Evolutionary conservation across 164 flowering plant genomes (phyloP).

Genomic region (Cinnamomum chago): DNA sequence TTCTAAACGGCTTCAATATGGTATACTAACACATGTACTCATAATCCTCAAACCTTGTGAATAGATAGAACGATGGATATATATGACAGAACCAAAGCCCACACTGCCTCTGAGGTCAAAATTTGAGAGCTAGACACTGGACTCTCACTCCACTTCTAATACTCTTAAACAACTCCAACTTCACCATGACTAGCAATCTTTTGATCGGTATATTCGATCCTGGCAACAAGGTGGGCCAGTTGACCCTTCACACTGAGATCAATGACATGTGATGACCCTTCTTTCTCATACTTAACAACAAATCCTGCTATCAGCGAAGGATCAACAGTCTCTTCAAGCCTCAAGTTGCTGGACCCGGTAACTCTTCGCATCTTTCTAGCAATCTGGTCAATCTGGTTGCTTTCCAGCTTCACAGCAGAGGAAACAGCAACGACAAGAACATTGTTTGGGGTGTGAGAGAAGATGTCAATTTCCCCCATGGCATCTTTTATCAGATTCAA

Average conservation of each 20-base stretch:
- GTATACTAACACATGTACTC: too few species aligned
- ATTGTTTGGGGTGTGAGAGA: not conserved
- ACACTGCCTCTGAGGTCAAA: not conserved
- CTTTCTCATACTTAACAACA: constrained; percentile 15
- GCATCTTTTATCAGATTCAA: constrained; percentile 2
- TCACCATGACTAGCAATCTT: not conserved
- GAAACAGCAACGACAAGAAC: constrained; percentile 12
- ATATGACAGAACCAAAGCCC: too few species aligned
- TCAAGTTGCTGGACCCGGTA: constrained; percentile 8
- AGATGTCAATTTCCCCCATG: not conserved
- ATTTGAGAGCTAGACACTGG: constrained; percentile 2
- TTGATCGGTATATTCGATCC: constrained; percentile 18
- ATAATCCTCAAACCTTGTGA: too few species aligned
- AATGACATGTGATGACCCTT: constrained; percentile 13
- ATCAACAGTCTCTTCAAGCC: constrained; percentile 14
- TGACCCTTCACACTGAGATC: constrained; percentile 24
- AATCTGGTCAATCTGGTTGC: constrained; percentile 20
- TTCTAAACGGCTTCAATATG: too few species aligned
- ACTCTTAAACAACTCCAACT: not conserved
- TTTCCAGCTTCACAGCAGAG: constrained; percentile 20
- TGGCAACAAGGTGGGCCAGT: constrained; percentile 18
- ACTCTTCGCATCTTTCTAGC: constrained; percentile 17
- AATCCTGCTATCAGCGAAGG: constrained; percentile 20
- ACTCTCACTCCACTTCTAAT: not conserved
- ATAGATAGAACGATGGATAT: too few species aligned